Conservation (phyloP, 129 eudicot genomes). For the Calendula officinalis region DNA sequence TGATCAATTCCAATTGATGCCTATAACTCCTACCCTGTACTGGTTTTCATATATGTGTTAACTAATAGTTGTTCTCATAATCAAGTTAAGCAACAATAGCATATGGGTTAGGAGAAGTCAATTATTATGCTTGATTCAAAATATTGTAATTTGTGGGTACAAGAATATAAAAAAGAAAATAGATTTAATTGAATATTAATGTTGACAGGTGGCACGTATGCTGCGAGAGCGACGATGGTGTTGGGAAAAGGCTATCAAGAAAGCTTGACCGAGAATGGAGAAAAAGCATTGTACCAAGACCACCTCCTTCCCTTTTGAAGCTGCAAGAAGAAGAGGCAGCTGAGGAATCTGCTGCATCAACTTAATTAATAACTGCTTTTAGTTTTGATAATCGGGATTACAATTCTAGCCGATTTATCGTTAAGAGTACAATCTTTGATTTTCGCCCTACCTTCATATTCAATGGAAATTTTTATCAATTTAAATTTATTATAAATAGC, state of each 20-base stretch:
- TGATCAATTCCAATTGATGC: no score
- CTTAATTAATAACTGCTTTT: constrained; percentile 24
- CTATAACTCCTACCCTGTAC: no score
- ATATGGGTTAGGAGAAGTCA: no score
- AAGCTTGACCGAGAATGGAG: constrained; percentile 88
- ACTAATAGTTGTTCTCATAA: no score
- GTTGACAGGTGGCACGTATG: constrained; percentile 79
- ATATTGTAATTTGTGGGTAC: no score
- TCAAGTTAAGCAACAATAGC: no score
- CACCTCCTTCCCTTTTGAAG: constrained; percentile 82
- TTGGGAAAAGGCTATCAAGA: constrained; percentile 81
- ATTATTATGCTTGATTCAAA: no score
- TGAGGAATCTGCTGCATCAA: constrained; percentile 46
- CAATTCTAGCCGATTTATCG: constrained; percentile 17
- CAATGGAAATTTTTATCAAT: not conserved
- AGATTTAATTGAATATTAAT: not conserved
- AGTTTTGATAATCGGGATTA: constrained; percentile 21
- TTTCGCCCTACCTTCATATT: constrained; percentile 2
- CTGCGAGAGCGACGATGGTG: constrained; percentile 75
- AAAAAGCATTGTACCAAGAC: constrained; percentile 82
- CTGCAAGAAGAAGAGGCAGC: constrained; percentile 83
- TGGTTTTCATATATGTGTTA: no score
- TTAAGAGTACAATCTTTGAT: constrained; percentile 10
- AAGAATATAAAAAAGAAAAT: no score
- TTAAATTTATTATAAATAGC: no score